Base-by-base conservation (phyloP, 1,284 basidiomycete genomes). In the Irpex sp. region DNA sequence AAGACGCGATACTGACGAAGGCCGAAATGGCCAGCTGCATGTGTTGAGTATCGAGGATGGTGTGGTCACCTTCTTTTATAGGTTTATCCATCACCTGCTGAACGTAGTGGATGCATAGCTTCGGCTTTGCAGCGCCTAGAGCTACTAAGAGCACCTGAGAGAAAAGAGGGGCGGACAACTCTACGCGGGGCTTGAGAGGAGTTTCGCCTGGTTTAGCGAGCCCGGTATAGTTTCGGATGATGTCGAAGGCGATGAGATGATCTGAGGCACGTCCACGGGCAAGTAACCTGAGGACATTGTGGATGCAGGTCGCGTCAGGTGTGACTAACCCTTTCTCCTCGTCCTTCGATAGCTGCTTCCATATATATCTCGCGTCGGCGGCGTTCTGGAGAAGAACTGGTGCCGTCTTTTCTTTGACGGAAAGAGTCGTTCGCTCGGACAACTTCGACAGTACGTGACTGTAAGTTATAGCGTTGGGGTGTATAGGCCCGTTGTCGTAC, bases 361-460 rank as follows among this genome's bases (percentile, higher is more conserved):
- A 93, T 21, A 93, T 71, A 21, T 89, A 77, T 68, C 82, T 86
- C 7, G 87, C 89, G 65, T 90, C 87, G 19, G 80, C 76, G 17
- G 80, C 78, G 43, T 73, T 73, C 37, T 73, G 68, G 19, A 57
- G 55, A 26, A 5, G 4, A 3, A 61, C 57, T 6, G 46, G 46
- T 5, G 61, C 64, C 11, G 9, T 19, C 1, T 61, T 59, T 7
- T 56, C 15, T 17, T 63, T 55, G 26, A 63, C 62, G 8, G 58
- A 11, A 26, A 55, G 9, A 4, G 58, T 49, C 3, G 35, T 31
- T 63, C 71, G 73, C 63, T 69, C 49, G 71, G 74, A 51, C 4
- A 90, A 76, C 5, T 82, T 82, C 43, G 78, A 75, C 68, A 93
- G 83, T 75, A 92, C 82, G 61, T 83, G 79, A 3, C 86, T 82